Evolutionary conservation across 768 basidiomycete species (phyloP).

Genomic region (Russula olivacea): DNA sequence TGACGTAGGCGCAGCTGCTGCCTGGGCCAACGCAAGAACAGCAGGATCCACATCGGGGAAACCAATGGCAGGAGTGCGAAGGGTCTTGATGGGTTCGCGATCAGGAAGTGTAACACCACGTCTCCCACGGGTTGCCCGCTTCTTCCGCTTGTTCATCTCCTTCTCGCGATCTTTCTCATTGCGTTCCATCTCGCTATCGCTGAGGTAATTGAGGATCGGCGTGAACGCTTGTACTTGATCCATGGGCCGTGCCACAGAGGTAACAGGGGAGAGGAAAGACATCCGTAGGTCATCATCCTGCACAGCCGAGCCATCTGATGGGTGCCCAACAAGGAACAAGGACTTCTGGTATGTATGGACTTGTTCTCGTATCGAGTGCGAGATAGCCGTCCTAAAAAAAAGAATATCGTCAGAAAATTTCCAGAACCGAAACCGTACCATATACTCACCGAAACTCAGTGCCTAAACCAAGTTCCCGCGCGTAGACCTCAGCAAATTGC

Average conservation of each 20-base stretch:
- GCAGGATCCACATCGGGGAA: constrained; percentile 76
- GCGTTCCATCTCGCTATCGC: constrained; percentile 82
- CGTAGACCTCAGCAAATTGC: constrained; percentile 84
- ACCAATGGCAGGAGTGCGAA: constrained; percentile 81
- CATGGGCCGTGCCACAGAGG: constrained; percentile 61
- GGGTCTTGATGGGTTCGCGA: constrained; percentile 86
- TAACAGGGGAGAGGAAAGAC: constrained; percentile 81
- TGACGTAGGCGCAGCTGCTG: constrained; percentile 61
- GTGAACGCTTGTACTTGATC: constrained; percentile 79
- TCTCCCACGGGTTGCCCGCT: constrained; percentile 76
- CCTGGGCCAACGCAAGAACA: constrained; percentile 57
- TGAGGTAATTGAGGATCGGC: constrained; percentile 83
- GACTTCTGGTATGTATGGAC: constrained; percentile 88
- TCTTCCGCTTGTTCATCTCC: constrained; percentile 78
- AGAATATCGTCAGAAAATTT: neutral
- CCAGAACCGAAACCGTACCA: neutral
- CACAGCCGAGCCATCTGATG: constrained; percentile 68
- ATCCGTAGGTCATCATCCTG: constrained; percentile 88
- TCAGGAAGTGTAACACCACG: constrained; percentile 84
- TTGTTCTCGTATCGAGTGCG: constrained; percentile 95
- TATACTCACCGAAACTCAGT: constrained; percentile 84
- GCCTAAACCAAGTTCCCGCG: constrained; percentile 77
- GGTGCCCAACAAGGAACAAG: constrained; percentile 83
- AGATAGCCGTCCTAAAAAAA: constrained; percentile 73
- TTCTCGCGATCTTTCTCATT: constrained; percentile 93